Evolutionary conservation across 176 grass and related monocot genomes (phyloP).

Genomic region (sorghum (Sorghum bicolor)): Sorghum_bicolor_NCBIv3 NC_012872.2:3405001-3405500

Average conservation of each 20-base stretch:
- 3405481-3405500: too few species aligned
- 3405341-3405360: not conserved
- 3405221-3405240: not conserved
- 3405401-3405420: not conserved
- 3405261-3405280: constrained; percentile 4
- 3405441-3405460: not conserved
- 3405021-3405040: too few species aligned
- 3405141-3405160: not conserved
- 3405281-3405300: constrained; percentile 14
- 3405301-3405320: not conserved
- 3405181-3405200: constrained; percentile 14
- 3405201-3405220: not conserved
- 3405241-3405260: not conserved
- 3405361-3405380: not conserved
- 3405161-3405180: not conserved
- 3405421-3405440: not conserved
- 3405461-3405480: not conserved
- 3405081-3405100: constrained; percentile 14
- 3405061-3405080: not conserved
- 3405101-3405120: constrained; percentile 3
- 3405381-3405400: not conserved
- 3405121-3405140: constrained; percentile 2
- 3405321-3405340: not conserved
- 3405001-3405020: too few species aligned
- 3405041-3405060: too few species aligned